phyloP scores from a whole-genome alignment of 345 rosid species.

The Populus pruinosa region DNA sequence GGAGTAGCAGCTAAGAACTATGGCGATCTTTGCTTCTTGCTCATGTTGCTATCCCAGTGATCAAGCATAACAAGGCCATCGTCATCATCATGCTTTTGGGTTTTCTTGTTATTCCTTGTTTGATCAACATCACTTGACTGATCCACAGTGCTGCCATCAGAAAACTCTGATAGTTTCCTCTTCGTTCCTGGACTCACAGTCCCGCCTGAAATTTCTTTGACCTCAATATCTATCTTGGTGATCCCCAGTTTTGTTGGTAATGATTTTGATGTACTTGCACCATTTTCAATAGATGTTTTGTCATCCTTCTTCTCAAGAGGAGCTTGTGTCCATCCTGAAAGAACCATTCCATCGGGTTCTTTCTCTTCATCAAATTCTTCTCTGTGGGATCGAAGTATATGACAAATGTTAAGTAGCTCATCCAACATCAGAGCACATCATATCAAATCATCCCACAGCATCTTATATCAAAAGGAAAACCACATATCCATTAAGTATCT shows the following conservation, averaged over 20 bases:
- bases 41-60: conserved; percentile 23
- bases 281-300: conserved; percentile 42
- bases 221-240: conserved; percentile 18
- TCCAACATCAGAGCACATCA: conserved; percentile 5
- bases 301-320: conserved; percentile 38
- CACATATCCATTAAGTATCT: background rate
- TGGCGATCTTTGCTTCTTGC: conserved; percentile 52
- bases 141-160: conserved; percentile 13
- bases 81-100: conserved; percentile 52
- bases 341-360: conserved; percentile 96
- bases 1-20: conserved; percentile 16
- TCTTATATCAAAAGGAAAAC: background rate
- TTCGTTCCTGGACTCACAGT: conserved; percentile 44
- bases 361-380: conserved; percentile 92
- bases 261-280: conserved; percentile 50
- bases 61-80: conserved; percentile 44
- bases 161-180: conserved; percentile 45
- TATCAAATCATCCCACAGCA: background rate
- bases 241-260: conserved; percentile 22
- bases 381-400: conserved; percentile 31
- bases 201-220: conserved; percentile 36
- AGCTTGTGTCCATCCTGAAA: conserved; percentile 78
- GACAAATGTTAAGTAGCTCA: background rate
- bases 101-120: conserved; percentile 33
- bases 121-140: conserved; percentile 20